Base-by-base conservation (phyloP, 192 early-diverging fungal genomes). In the Helicostylum pulchrum region DNA sequence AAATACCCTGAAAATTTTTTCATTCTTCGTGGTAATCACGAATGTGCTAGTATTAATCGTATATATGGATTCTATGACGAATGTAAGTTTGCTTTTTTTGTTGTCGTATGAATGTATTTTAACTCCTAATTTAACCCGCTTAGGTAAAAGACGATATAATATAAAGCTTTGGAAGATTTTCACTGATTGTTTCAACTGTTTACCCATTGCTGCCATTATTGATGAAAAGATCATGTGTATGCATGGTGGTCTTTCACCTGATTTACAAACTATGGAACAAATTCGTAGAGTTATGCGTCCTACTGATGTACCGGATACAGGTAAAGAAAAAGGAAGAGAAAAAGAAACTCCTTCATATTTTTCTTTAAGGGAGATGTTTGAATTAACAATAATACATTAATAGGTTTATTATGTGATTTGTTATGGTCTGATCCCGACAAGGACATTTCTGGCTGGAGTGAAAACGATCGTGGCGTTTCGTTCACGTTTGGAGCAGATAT, bases 1-100 rank as follows among this genome's bases (percentile, higher is more conserved):
- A 98, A 98, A 84, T 98, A 94, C 75, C 96, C 94, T 7, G 96
- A 98, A 71, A 98, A 98, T 86, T 98, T 98, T 76, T 98, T 98
- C 81, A 91, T 98, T 72, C 82, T 98, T 69, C 87, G 96, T 62
- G 96, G 96, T 55, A 98, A 98, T 78, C 96, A 98, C 78, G 96
- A 98, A 79, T 94, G 91, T 72, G 96, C 96, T 6, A 94, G 92
- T 70, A 88, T 96, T 51, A 96, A 92, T 63, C 70, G 70, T 67
- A 95, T 98, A 73, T 98, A 98, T 75, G 96, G 96, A 26, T 98
- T 98, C 75, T 98, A 98, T 77, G 91, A 98, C 71, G 95, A 98
- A 77, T 94, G 95, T 94, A 77, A 73, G 83, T 62, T 3, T 17
- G 5, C 7, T 14, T 10, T 39, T 10, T 39, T 39, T 39, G 0